A percentile compares a stretch with the other conserved stretches of the same genome.
Conservation (phyloP, 805 yeast genomes). For the Wickerhamomyces strasburgensis region DNA sequence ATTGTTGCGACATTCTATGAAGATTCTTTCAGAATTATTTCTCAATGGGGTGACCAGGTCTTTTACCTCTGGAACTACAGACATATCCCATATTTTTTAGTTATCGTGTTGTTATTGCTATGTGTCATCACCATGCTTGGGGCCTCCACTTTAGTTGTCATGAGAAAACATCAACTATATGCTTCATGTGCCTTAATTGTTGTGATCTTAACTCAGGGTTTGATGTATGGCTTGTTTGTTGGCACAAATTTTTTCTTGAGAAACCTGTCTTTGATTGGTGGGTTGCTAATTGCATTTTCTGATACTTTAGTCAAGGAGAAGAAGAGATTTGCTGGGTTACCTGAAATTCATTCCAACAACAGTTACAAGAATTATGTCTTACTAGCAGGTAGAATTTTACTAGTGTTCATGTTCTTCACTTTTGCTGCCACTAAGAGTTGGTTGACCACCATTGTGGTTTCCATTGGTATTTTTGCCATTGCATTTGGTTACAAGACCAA, state of each 20-base stretch:
- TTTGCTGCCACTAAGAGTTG: conserved; percentile 74
- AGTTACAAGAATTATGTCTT: conserved; percentile 68
- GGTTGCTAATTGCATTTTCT: conserved; percentile 78
- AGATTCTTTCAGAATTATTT: conserved; percentile 74
- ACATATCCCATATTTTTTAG: conserved; percentile 71
- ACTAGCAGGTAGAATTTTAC: conserved; percentile 81
- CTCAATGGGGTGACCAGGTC: conserved; percentile 91
- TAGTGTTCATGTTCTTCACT: conserved; percentile 79
- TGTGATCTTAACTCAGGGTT: conserved; percentile 77
- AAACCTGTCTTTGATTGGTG: conserved; percentile 88
- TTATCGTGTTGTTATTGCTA: conserved; percentile 58
- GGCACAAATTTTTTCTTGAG: conserved; percentile 80
- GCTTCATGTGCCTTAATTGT: conserved; percentile 66
- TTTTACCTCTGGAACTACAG: conserved; percentile 77
- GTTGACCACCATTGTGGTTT: conserved; percentile 59
- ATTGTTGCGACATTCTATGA: conserved; percentile 93
- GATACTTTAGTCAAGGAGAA: conserved; percentile 78
- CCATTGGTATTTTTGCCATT: conserved; percentile 71
- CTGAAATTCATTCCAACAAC: conserved; percentile 60
- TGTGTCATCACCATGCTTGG: conserved; percentile 67
- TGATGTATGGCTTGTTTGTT: conserved; percentile 80
- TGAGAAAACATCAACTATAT: conserved; percentile 60
- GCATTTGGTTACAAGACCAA: conserved; percentile 92
- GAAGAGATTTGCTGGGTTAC: conserved; percentile 45
- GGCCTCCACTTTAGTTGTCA: conserved; percentile 68